Evolutionary conservation across 2,329 filamentous ascomycete species (phyloP), one percentile per base, ranked within the genome.

Genomic region (Aspergillus candidus): DNA sequence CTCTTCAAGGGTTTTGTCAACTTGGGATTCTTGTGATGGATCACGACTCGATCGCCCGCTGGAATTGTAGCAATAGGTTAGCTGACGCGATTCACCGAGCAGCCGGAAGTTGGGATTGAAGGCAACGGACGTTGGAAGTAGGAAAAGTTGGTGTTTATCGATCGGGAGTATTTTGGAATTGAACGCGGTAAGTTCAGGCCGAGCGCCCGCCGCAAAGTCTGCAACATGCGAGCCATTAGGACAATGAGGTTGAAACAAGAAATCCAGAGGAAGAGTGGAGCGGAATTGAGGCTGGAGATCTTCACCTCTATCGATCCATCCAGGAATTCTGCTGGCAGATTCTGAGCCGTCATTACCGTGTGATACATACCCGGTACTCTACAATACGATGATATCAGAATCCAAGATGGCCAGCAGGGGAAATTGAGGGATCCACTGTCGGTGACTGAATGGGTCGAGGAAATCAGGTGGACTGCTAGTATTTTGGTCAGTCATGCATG

Each of bases 11-110:
- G 70, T 41, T 66, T 67, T 1, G 67, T 68, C 33, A 77, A 60
- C 13, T 64, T 55, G 4, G 62, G 61, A 17, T 60, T 62, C 50
- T 66, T 69, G 22, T 58, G 59, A 40, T 66, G 59, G 30, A 73
- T 36, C 11, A 72, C 50, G 14, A 67, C 67, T 42, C 66, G 62
- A 49, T 73, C 71, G 17, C 71, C 71, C 60, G 71, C 70, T 71
- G 40, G 36, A 35, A 32, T 27, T 11, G 6, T 30, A 12, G 30
- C 6, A 38, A 35, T 35, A 3, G 29, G 12, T 47, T 30, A 47
- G 35, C 39, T 37, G 12, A 37, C 33, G 35, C 3, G 13, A 30
- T 27, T 27, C 18, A 4, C 18, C 18, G 18, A 18, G 18, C 18
- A 18, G 18, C 4, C 18, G 18, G 18, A 18, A 13, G 13, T 13